Conservation (phyloP, 306 rosid species). For the Delonix regia region DNA sequence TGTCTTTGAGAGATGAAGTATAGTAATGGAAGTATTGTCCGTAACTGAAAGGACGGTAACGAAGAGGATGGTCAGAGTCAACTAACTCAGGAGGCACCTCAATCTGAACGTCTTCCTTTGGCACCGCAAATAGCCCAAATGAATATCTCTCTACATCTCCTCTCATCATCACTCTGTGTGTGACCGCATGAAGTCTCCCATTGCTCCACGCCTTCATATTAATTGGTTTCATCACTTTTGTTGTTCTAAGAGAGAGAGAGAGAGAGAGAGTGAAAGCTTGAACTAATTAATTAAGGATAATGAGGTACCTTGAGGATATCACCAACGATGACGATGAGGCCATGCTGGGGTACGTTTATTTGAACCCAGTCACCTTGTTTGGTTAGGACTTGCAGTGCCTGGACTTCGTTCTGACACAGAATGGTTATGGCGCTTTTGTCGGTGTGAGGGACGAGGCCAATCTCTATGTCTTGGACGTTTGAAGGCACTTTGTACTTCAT, state of each 20-base stretch:
- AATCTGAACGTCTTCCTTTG: conserved; percentile 41
- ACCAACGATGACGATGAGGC: conserved; percentile 46
- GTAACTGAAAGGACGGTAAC: conserved; percentile 47
- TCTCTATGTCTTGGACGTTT: neutral
- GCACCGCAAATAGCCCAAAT: conserved; percentile 38
- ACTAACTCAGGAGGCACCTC: conserved; percentile 49
- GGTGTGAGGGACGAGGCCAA: conserved; percentile 47
- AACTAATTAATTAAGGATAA: too few species aligned
- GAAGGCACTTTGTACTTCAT: conserved; percentile 50
- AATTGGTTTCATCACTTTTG: too few species aligned
- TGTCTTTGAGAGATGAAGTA: conserved; percentile 26
- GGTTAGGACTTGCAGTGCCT: conserved; percentile 53
- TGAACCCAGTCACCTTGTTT: conserved; percentile 54
- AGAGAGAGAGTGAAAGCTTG: too few species aligned
- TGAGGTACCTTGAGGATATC: conserved; percentile 48
- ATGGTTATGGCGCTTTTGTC: conserved; percentile 48
- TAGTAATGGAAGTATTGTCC: conserved; percentile 36
- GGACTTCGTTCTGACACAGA: conserved; percentile 53
- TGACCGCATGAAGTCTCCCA: conserved; percentile 53
- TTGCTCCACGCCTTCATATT: conserved; percentile 56
- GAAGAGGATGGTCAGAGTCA: conserved; percentile 51
- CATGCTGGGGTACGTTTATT: conserved; percentile 35
- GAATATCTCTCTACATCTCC: conserved; percentile 51
- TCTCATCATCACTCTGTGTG: conserved; percentile 50
- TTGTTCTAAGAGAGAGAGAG: too few species aligned